Conservation (phyloP, 805 yeast species). For the Candida tammaniensis region DNA sequence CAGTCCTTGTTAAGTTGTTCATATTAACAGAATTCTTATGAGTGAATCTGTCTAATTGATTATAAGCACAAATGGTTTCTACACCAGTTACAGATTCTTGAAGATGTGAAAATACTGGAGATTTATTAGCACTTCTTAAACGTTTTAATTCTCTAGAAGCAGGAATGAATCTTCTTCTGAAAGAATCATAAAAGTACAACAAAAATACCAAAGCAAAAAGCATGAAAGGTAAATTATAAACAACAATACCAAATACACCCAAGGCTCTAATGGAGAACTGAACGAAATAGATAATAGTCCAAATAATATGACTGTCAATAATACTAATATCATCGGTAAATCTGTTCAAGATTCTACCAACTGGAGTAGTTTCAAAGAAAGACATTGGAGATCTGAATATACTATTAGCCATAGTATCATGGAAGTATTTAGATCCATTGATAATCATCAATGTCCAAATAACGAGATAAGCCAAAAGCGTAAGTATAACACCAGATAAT, state of each 20-base stretch:
- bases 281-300: conserved; percentile 27
- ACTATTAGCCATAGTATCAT: conserved; percentile 33
- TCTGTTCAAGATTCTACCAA: conserved; percentile 38
- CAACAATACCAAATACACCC: conserved; percentile 28
- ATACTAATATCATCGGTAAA: conserved; percentile 35
- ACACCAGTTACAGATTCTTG: conserved; percentile 38
- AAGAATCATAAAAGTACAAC: conserved; percentile 27
- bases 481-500: conserved; percentile 24
- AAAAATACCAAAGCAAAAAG: conserved; percentile 23
- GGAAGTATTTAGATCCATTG: conserved; percentile 31
- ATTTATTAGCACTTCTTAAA: conserved; percentile 26
- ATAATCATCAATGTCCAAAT: conserved; percentile 30
- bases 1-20: conserved; percentile 21
- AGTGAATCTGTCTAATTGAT: conserved; percentile 27
- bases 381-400: conserved; percentile 41
- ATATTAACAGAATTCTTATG: conserved; percentile 22
- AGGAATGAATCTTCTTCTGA: conserved; percentile 30
- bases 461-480: conserved; percentile 26
- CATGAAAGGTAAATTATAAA: conserved; percentile 32
- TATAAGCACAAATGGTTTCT: conserved; percentile 33
- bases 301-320: conserved; percentile 31
- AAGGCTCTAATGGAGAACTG: conserved; percentile 21
- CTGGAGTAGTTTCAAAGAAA: conserved; percentile 41
- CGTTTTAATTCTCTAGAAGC: conserved; percentile 35
- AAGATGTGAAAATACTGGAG: conserved; percentile 33